phyloP scores from a whole-genome alignment of 176 grass and related monocot species.

The Avena atlantica region DNA sequence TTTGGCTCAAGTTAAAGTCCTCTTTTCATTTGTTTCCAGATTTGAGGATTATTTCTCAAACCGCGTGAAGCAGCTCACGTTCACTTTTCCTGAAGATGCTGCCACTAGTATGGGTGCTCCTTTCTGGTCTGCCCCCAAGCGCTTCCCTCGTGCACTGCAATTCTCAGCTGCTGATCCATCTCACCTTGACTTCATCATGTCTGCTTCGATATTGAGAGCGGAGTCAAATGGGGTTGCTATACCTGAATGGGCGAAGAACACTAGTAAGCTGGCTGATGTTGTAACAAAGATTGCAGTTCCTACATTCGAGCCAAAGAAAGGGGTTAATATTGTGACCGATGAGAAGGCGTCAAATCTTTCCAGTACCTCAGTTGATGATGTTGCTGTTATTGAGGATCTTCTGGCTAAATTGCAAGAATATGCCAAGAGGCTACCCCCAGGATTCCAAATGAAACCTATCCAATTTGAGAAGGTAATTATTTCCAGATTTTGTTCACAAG shows the following conservation, averaged over 20 bases:
- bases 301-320: slow-evolving; percentile 70
- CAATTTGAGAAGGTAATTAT: slow-evolving; percentile 76
- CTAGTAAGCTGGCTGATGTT: slow-evolving; percentile 58
- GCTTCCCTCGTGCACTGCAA: slow-evolving; percentile 67
- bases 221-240: slow-evolving; percentile 71
- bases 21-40: slow-evolving; percentile 39
- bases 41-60: slow-evolving; percentile 93
- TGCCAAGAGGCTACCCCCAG: slow-evolving; percentile 57
- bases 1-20: slow-evolving; percentile 18
- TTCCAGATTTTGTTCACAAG: background rate
- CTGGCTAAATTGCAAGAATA: slow-evolving; percentile 69
- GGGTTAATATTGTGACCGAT: slow-evolving; percentile 70
- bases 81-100: slow-evolving; percentile 80
- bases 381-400: slow-evolving; percentile 65
- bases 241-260: slow-evolving; percentile 70
- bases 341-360: slow-evolving; percentile 71
- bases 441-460: slow-evolving; percentile 77
- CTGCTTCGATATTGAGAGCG: slow-evolving; percentile 75
- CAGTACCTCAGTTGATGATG: slow-evolving; percentile 66
- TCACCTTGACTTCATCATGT: slow-evolving; percentile 70
- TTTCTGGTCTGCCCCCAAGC: slow-evolving; percentile 88
- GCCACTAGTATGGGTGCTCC: slow-evolving; percentile 65
- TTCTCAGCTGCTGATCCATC: slow-evolving; percentile 63
- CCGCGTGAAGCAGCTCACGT: slow-evolving; percentile 87
- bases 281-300: slow-evolving; percentile 59